Evolutionary conservation across 1,284 basidiomycete genomes (phyloP), one percentile per base, ranked within the genome.

Genomic region (Puccinia triticina): DNA sequence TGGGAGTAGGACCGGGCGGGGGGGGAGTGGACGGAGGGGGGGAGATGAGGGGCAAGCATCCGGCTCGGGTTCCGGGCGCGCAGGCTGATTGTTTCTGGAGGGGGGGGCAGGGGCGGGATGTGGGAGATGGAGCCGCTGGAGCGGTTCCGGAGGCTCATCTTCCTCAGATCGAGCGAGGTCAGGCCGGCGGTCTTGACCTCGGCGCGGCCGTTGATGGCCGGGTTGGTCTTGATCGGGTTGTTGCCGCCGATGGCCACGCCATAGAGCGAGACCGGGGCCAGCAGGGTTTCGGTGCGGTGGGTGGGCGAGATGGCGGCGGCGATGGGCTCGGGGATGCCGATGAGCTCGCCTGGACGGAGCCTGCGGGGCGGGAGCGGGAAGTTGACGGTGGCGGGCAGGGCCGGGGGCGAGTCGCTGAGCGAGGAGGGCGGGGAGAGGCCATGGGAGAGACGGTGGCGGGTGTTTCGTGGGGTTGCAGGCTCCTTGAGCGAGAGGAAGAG

Each of bases 231-330:
- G 32, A 18, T n/a, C 1, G 73, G 73, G 29, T 57, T 59, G n/a
- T 55, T 59, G 23, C 73, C 73, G 8, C 73, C 73, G 55, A 75
- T 75, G 23, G 73, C 73, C 0, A 75, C 73, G 53, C 73, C 73
- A 29, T 75, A 75, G 34, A 75, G 55, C 14, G 73, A 75, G 73
- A 59, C 73, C 2, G 73, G 73, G n/a, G 73, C 46, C 48, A 73
- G 18, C 14, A 23, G 26, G 32, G 71, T 2, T 11, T 32, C 14
- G 16, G 43, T 21, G 10, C 11, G 48, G 40, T 59, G 10, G 23
- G 21, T 29, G 4, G 55, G 34, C 3, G 73, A 46, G 55, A 18
- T 23, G n/a, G 16, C 10, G 50, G 18, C 5, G 1, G 53, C 2
- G 21, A 12, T 32, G 40, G 73, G 55, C 43, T 75, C 73, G 14